Evolutionary conservation across 805 yeast genomes (phyloP), one percentile per base, ranked within the genome.

Genomic region (Cyberlindnera euphorbiiphila): DNA sequence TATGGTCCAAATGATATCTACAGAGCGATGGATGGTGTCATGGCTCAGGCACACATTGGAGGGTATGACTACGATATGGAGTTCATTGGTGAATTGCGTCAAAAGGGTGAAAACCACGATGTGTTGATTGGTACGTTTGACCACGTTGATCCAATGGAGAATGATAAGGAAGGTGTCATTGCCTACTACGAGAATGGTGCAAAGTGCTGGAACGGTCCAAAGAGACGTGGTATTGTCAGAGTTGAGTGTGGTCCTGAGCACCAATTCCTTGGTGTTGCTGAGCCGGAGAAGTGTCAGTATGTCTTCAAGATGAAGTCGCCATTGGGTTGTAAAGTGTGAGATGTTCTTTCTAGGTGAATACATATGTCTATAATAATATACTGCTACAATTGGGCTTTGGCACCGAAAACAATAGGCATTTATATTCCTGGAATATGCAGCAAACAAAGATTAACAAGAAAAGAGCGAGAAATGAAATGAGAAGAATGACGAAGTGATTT

Each of bases 201-300:
- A 28, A 74, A 70, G 54, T 93, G 98, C 61, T 91, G 98, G 96
- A 85, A 88, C 57, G 98, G 98, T 0, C 97, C 97, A 5, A 58
- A 65, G 20, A 76, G 98, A 58, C 72, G 81, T 23, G 89, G 86
- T 1, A 62, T 58, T 9, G 80, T 85, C 2, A 65, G 66, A 16
- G 54, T 89, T 37, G 64, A 66, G 13, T 93, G 98, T 62, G 94
- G 94, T 0, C 61, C 68, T 3, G 60, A 65, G 4, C 65, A 72
- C 32, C 65, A 69, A 39, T 58, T 87, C 17, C 39, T 81, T n/a
- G 58, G 76, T 4, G 95, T 91, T 9, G 68, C 80, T 28, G 98
- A 93, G 61, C 91, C 93, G 2, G 94, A 89, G 48, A 86, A 82
- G 57, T 93, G 98, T 62, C 81, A 74, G 43, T 93, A 93, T 56